A percentile compares a stretch with the other conserved stretches of the same genome.
These are phyloP conservation scores for Cyclostephanos tholiformis DNA, from an alignment of 108 stramenopile species.

Conservation along the genomic window DNA sequence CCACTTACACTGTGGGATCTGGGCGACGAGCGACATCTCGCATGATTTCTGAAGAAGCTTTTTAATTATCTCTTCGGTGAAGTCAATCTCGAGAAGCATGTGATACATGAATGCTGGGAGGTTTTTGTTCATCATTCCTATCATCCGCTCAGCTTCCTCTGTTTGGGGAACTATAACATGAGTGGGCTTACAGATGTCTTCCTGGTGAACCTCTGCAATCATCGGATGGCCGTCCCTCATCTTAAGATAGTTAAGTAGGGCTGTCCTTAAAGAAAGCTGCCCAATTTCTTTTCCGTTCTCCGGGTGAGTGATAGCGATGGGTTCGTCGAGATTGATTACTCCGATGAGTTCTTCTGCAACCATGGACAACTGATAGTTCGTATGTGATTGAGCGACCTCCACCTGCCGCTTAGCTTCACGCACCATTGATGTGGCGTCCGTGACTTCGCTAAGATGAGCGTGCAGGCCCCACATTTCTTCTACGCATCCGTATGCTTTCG, in stretches of 20 bases:
- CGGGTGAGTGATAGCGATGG: neutral
- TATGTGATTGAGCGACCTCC: neutral
- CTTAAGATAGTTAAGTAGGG: neutral
- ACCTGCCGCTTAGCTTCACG: neutral
- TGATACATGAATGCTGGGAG: neutral
- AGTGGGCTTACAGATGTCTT: too few relatives aligned
- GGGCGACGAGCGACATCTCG: neutral
- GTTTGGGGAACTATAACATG: neutral
- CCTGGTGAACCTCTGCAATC: neutral
- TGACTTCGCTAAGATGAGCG: neutral
- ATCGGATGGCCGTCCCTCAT: neutral
- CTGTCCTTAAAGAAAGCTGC: neutral
- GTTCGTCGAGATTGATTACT: neutral
- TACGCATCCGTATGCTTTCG: neutral
- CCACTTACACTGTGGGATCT: neutral
- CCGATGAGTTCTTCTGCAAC: neutral
- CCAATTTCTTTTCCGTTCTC: neutral
- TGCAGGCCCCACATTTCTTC: neutral
- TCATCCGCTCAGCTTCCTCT: neutral
- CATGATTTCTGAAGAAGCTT: neutral
- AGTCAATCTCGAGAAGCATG: neutral
- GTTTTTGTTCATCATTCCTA: conserved; percentile 7
- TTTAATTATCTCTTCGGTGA: neutral
- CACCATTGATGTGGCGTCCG: neutral
- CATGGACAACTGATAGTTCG: neutral